These are phyloP conservation scores for Rhynchosporium secalis DNA, from an alignment of 2,329 filamentous ascomycete genomes.

Conservation along the genomic window DNA sequence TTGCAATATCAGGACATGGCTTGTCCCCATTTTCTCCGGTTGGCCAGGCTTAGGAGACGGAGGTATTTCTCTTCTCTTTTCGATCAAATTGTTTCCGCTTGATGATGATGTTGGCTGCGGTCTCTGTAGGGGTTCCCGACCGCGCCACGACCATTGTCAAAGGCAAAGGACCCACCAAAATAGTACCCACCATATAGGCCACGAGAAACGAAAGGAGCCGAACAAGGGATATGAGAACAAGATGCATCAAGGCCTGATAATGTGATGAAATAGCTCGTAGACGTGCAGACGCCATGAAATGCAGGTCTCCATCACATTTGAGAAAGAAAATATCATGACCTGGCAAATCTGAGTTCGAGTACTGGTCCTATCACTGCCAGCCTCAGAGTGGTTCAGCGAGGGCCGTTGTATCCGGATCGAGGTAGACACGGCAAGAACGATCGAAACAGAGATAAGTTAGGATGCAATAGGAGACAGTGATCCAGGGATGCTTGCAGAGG, in stretches of 20 bases:
- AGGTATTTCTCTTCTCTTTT: constrained; percentile 31
- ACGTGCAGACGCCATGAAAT: constrained; percentile 30
- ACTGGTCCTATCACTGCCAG: constrained; percentile 28
- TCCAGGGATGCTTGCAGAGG: constrained; percentile 14
- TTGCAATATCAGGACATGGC: constrained; percentile 20
- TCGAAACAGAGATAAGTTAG: constrained; percentile 9
- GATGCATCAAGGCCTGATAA: constrained; percentile 35
- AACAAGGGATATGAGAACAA: constrained; percentile 21
- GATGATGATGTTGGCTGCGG: constrained; percentile 26
- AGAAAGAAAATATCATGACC: constrained; percentile 23
- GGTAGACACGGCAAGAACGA: constrained; percentile 16
- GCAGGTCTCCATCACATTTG: constrained; percentile 27
- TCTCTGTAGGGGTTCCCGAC: constrained; percentile 21
- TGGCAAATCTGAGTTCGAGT: constrained; percentile 26
- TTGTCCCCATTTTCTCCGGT: constrained; percentile 26
- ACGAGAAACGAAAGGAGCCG: constrained; percentile 21
- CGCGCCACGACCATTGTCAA: constrained; percentile 28
- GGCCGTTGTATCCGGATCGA: constrained; percentile 21
- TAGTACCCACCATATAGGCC: constrained; percentile 27
- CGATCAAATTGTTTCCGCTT: constrained; percentile 22
- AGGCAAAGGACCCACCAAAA: constrained; percentile 27
- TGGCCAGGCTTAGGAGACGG: constrained; percentile 23
- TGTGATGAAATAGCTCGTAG: constrained; percentile 34
- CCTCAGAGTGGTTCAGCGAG: constrained; percentile 11
- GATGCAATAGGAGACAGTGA: constrained; percentile 14